Conservation (phyloP, 257 asterid genomes). For the Misopates orontium region DNA sequence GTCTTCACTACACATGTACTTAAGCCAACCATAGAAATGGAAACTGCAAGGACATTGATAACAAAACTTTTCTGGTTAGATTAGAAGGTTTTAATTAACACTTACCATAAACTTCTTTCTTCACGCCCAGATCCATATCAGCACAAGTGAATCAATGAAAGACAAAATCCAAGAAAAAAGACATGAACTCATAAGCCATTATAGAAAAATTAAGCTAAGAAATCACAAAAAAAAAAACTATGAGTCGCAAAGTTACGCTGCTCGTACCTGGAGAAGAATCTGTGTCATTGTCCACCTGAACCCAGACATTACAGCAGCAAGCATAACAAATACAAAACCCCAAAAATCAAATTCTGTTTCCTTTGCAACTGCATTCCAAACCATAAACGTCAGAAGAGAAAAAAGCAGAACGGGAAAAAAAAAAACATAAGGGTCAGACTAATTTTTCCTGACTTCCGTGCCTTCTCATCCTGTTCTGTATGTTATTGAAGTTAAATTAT, state of each 20-base stretch:
- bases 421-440: slow-evolving; percentile 16
- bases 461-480: too few relatives aligned
- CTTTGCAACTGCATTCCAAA: slow-evolving; percentile 73
- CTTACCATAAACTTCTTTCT: slow-evolving; percentile 98
- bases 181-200: slow-evolving; percentile 28
- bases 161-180: slow-evolving; percentile 29
- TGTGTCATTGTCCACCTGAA: slow-evolving; percentile 99
- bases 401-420: background rate
- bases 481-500: too few relatives aligned
- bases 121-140: slow-evolving; percentile 51
- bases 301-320: slow-evolving; percentile 99
- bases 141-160: slow-evolving; percentile 38
- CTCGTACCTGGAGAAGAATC: slow-evolving; percentile 92
- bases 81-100: slow-evolving; percentile 14
- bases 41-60: slow-evolving; percentile 5
- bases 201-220: slow-evolving; percentile 7
- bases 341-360: slow-evolving; percentile 94
- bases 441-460: background rate
- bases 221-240: slow-evolving; percentile 24
- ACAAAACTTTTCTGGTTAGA: slow-evolving; percentile 12
- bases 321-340: slow-evolving; percentile 95
- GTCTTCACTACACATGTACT: slow-evolving; percentile 15
- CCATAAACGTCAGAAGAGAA: slow-evolving; percentile 24
- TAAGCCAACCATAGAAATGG: slow-evolving; percentile 10
- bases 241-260: slow-evolving; percentile 14